Base-by-base conservation (phyloP, 1,284 basidiomycete species). In the Caloboletus inedulis region DNA sequence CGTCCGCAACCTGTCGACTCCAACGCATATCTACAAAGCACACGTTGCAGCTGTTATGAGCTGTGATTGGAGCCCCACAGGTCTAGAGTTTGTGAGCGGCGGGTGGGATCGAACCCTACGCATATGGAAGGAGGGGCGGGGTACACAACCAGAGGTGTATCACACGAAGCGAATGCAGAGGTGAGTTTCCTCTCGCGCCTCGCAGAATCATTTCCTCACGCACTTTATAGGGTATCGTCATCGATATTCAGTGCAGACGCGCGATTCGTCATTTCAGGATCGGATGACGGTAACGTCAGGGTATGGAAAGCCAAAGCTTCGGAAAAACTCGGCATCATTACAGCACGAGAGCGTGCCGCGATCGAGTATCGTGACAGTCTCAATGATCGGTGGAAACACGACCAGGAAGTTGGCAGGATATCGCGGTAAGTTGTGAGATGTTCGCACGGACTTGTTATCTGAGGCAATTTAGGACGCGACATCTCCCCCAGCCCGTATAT, bases 101-200 rank as follows among this genome's bases (percentile, higher is more conserved):
- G 91, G 92, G 1, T 99, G 96, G 85, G 97, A 99, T 71, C 81
- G 95, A 47, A 98, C 95, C 0, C 79, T 98, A 35, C 78, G 96
- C 47, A 82, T 99, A 68, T 99, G 96, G 96, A 87, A 89, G 59
- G 86, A 93, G 59, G 91, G 91, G 30, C 80, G 82, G 43, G 95
- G 94, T 3, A 84, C 85, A 52, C 80, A 81, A 3, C 85, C 91
- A 19, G 96, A 98, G 68, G 87, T 95, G 5, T 99, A 99, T 69
- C 96, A 99, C 73, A 96, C 94, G 23, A 98, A 98, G 74, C 90
- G 97, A 39, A 99, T 99, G 97, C 96, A 99, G 71, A 83, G 94
- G 89, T 92, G 48, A 47, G 69, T 48, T 46, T 16, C 7, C 44
- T 23, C 30, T 48, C 10, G 29, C 13, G 27, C 18, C 14, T 25